Percentiles rank a stretch among this genome's conserved stretches.
phyloP scores from a whole-genome alignment of 768 basidiomycete genomes.

The Trametes elegans region DNA sequence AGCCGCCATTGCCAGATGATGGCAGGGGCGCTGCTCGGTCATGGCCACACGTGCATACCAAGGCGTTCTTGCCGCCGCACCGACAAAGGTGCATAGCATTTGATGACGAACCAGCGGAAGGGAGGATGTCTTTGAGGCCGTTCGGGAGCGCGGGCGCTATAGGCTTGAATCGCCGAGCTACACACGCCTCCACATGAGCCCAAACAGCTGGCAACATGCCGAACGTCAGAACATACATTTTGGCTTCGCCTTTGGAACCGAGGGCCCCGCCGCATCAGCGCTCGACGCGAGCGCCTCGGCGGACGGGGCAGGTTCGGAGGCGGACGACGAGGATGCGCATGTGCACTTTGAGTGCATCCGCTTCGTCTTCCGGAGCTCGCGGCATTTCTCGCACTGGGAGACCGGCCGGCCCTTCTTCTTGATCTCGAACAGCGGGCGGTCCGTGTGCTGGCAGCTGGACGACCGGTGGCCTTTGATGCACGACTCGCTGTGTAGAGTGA shows the following conservation, averaged over 20 bases:
- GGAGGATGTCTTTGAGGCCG: conserved; percentile 57
- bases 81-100: conserved; percentile 6
- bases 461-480: conserved; percentile 96
- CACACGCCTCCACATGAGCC: no score
- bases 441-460: conserved; percentile 81
- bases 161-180: conserved; percentile 68
- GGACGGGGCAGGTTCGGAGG: conserved; percentile 25
- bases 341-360: conserved; percentile 82
- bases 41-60: conserved; percentile 16
- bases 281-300: not conserved
- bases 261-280: not conserved
- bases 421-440: conserved; percentile 88
- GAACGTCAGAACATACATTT: no score
- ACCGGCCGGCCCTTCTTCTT: conserved; percentile 92
- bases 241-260: conserved; percentile 33
- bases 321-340: conserved; percentile 38
- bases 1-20: conserved; percentile 24
- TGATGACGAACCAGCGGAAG: not conserved
- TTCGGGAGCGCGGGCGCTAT: conserved; percentile 72
- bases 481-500: conserved; percentile 73
- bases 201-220: no score
- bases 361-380: conserved; percentile 76
- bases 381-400: conserved; percentile 85
- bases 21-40: not conserved
- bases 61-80: conserved; percentile 15